Evolutionary conservation across 2,329 filamentous ascomycete species (phyloP).

Genomic region (Alternaria incomplexa): DNA sequence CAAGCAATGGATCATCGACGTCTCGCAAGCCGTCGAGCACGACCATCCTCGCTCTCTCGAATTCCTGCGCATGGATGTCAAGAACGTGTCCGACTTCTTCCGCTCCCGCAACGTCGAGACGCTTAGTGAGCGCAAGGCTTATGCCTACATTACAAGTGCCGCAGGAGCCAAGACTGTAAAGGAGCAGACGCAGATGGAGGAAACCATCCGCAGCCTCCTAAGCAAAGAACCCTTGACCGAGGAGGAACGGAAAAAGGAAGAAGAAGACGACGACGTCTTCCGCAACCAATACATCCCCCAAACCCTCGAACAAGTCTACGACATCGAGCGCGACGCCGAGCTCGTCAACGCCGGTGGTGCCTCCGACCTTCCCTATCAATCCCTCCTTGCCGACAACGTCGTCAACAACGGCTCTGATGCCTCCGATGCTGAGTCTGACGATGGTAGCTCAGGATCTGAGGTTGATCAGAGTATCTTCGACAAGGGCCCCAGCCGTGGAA

Average conservation of each 20-base stretch:
- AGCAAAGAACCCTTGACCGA: slow-evolving; percentile 57
- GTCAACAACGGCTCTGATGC: slow-evolving; percentile 55
- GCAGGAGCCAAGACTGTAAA: slow-evolving; percentile 60
- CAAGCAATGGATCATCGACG: slow-evolving; percentile 91
- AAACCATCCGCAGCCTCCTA: slow-evolving; percentile 71
- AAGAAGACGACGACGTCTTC: slow-evolving; percentile 91
- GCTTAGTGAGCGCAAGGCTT: slow-evolving; percentile 78
- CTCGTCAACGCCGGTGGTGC: slow-evolving; percentile 76
- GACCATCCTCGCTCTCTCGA: slow-evolving; percentile 92
- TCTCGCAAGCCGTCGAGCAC: slow-evolving; percentile 95
- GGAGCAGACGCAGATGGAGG: slow-evolving; percentile 66
- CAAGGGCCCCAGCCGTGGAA: slow-evolving; percentile 42
- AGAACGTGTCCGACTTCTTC: slow-evolving; percentile 96
- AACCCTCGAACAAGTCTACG: slow-evolving; percentile 93
- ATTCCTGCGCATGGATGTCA: slow-evolving; percentile 97
- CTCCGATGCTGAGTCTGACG: slow-evolving; percentile 23
- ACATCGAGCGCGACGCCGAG: slow-evolving; percentile 88
- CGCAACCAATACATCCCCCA: slow-evolving; percentile 96
- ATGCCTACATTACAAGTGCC: slow-evolving; percentile 76
- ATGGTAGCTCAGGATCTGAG: slow-evolving; percentile 29
- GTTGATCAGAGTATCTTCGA: slow-evolving; percentile 44
- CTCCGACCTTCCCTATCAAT: slow-evolving; percentile 81
- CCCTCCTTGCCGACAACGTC: slow-evolving; percentile 76
- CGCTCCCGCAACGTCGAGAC: slow-evolving; percentile 81
- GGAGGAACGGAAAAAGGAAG: slow-evolving; percentile 62